Base-by-base conservation (phyloP, 345 rosid genomes). In the Cardamine chenopodiifolia region DNA sequence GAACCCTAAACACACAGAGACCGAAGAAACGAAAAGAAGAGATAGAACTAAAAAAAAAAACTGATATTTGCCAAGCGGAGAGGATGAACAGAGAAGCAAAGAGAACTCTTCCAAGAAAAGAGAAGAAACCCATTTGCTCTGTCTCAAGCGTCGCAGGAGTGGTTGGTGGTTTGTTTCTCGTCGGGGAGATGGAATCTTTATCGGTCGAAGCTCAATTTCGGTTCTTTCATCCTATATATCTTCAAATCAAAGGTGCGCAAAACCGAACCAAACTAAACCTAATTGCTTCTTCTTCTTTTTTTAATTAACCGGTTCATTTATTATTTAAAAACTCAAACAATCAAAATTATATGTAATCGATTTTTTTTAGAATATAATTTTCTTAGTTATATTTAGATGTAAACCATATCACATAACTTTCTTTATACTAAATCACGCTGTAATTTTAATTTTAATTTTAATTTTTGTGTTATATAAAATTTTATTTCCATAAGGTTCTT, bases 1-100 rank as follows among this genome's bases (percentile, higher is more conserved):
- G 10, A 17, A 61, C 14, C 32, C 49, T 61, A 39, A 73, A 25
- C 11, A 57, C 37, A 26, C 3, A 10, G 2, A 37, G 12, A 37
- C 0, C 22, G 22, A 47, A 60, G 37, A 57, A 47, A 13, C 7
- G 8, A 22, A 37, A 37, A 66, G 72, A 72, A 71, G 67, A 78
- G 17, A 32, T n/a, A 2, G 7, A 19, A 3, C 3, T 20, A 2
- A 28, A 20, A 26, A 6, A 31, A 42, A 31, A 40, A 19, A 42
- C 68, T 76, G 78, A 92, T 96, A 89, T 88, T 77, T 90, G 94
- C 92, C 94, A 88, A 62, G 96, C 94, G 76, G 98, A 90, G 81
- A 92, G 94, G 76, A 90, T 84, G 85, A 92, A 92, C 44, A 90
- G 66, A 25, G 96, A 90, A 71, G 98, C 89, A 78, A 90, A 90